Percentiles rank a stretch among this genome's conserved stretches.
Evolutionary conservation across 179 eudicot genomes (phyloP).

Genomic region (Camellia oleifera): DNA sequence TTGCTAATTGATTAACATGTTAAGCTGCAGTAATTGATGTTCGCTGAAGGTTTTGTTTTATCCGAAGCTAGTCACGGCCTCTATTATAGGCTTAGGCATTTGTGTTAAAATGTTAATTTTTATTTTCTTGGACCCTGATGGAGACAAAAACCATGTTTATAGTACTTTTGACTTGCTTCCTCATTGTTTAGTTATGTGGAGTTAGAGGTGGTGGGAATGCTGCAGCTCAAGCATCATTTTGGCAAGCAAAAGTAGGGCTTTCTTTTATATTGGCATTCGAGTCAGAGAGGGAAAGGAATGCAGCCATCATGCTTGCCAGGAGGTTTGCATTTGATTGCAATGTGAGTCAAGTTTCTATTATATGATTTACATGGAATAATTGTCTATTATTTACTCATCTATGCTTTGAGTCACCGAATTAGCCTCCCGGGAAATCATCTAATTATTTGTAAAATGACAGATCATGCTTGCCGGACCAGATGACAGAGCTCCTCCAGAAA

Average conservation of each 20-base stretch:
- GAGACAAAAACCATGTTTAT: not conserved
- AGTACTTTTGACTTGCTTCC: not conserved
- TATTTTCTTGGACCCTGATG: no score
- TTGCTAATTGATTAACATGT: not conserved
- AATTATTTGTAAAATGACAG: constrained; percentile 31
- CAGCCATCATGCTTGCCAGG: constrained; percentile 83
- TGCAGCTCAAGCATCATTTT: constrained; percentile 84
- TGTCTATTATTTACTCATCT: no score
- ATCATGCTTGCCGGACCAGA: constrained; percentile 96
- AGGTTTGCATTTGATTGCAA: constrained; percentile 93
- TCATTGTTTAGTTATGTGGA: constrained; percentile 69
- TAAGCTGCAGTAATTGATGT: not conserved
- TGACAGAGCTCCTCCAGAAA: constrained; percentile 52
- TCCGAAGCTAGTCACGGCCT: not conserved
- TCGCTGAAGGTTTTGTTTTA: not conserved
- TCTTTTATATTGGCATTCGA: constrained; percentile 83
- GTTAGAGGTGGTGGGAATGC: constrained; percentile 99
- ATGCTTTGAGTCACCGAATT: not conserved
- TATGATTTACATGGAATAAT: not conserved
- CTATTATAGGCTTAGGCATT: not conserved
- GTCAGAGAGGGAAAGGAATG: constrained; percentile 88
- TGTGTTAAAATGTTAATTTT: not conserved
- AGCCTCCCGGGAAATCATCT: not conserved
- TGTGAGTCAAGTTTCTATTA: constrained; percentile 46
- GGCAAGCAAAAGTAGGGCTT: constrained; percentile 74